Conservation (phyloP, 2,329 filamentous ascomycete genomes). For the Fusarium subtropicale region DNA sequence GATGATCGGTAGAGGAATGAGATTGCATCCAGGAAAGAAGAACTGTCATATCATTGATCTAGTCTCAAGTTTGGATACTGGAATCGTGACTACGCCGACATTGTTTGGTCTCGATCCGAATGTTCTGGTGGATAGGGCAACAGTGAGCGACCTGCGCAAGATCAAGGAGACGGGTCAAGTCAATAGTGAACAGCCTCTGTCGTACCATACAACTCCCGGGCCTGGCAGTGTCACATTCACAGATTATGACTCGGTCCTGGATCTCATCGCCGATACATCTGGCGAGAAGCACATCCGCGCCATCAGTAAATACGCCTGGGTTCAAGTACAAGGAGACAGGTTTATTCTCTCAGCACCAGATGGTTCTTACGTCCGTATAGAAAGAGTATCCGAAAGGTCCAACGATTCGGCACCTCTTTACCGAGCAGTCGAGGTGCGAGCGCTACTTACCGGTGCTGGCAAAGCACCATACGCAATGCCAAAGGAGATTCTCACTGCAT, state of each 20-base stretch:
- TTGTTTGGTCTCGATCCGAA: constrained; percentile 91
- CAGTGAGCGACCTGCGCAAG: constrained; percentile 69
- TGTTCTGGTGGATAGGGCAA: constrained; percentile 77
- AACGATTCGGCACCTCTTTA: constrained; percentile 50
- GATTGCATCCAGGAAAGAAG: constrained; percentile 81
- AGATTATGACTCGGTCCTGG: constrained; percentile 91
- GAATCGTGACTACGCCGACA: constrained; percentile 90
- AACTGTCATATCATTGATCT: constrained; percentile 97
- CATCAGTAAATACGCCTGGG: constrained; percentile 84
- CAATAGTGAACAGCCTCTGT: constrained; percentile 26
- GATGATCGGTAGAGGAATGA: constrained; percentile 97
- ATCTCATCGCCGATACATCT: constrained; percentile 85
- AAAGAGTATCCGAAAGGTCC: constrained; percentile 50
- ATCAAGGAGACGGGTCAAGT: constrained; percentile 60
- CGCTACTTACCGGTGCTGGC: constrained; percentile 56
- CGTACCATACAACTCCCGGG: constrained; percentile 23
- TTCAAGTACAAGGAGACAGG: constrained; percentile 75
- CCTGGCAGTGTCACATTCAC: constrained; percentile 76
- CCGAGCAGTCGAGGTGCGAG: constrained; percentile 62
- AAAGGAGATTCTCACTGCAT: constrained; percentile 72
- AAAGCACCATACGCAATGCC: constrained; percentile 76
- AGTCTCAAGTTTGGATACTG: constrained; percentile 85
- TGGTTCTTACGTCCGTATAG: constrained; percentile 70
- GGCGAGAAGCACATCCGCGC: constrained; percentile 82
- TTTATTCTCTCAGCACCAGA: constrained; percentile 77